A percentile compares a stretch with the other conserved stretches of the same genome.
Conservation (phyloP, 331 rosid species). For the Prunus yedoensis region DNA sequence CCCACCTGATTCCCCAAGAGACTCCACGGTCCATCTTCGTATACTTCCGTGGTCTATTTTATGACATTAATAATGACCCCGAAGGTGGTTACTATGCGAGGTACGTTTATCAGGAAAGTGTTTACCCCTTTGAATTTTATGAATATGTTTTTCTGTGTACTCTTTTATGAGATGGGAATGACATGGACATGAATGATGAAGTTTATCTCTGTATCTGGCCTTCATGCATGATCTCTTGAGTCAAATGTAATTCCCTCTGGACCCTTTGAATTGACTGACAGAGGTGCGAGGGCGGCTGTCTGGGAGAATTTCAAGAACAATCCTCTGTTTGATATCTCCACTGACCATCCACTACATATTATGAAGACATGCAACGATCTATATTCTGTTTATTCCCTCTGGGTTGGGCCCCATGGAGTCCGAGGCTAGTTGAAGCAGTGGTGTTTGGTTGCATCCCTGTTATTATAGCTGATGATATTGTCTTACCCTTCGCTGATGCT, state of each 20-base stretch:
- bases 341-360: conserved; percentile 55
- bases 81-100: conserved; percentile 66
- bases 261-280: conserved; percentile 21
- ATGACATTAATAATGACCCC: conserved; percentile 58
- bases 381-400: conserved; percentile 60
- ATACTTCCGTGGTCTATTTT: conserved; percentile 58
- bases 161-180: not conserved
- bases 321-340: conserved; percentile 52
- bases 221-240: not conserved
- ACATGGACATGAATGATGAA: not conserved
- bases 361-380: conserved; percentile 60
- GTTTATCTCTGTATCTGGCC: not conserved
- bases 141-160: not conserved
- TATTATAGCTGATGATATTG: conserved; percentile 58
- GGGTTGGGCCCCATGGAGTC: conserved; percentile 71
- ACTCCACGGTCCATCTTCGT: conserved; percentile 61
- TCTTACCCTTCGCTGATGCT: conserved; percentile 57
- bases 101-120: conserved; percentile 22
- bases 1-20: conserved; percentile 48
- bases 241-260: not conserved
- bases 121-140: not conserved
- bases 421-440: conserved; percentile 61
- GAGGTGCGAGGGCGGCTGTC: conserved; percentile 65
- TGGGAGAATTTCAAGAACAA: conserved; percentile 64
- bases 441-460: conserved; percentile 64